A percentile compares a stretch with the other conserved stretches of the same genome.
phyloP scores from a whole-genome alignment of 306 rosid genomes.

The Prunus mira region DNA sequence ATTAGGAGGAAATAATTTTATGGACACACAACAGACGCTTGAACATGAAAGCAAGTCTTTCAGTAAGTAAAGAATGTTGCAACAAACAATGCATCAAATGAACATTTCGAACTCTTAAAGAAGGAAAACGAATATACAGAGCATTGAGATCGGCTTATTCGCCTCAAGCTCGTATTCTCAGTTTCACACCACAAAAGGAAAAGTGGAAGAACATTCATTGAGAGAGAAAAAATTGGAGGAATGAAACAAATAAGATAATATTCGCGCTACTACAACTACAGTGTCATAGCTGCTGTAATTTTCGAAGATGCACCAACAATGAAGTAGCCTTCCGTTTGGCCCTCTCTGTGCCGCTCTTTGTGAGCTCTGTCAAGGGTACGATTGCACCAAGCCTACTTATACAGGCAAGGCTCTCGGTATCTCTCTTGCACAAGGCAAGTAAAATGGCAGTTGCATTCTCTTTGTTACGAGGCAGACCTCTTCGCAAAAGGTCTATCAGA shows the following conservation, averaged over 20 bases:
- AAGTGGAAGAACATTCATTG: conserved; percentile 29
- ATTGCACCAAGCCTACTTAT: conserved; percentile 84
- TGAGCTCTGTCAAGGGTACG: conserved; percentile 77
- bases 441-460: conserved; percentile 89
- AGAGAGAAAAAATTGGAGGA: conserved; percentile 15
- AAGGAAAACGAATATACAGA: conserved; percentile 40
- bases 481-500: conserved; percentile 78
- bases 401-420: conserved; percentile 67
- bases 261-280: conserved; percentile 28
- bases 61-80: conserved; percentile 13
- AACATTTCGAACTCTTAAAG: conserved; percentile 47
- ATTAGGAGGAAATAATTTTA: background rate
- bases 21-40: background rate
- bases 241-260: conserved; percentile 24
- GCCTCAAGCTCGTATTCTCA: conserved; percentile 53
- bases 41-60: background rate
- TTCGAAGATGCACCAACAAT: conserved; percentile 79
- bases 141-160: conserved; percentile 49
- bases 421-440: conserved; percentile 86
- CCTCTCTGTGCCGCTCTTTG: conserved; percentile 79
- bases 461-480: conserved; percentile 81
- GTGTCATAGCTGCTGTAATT: conserved; percentile 52
- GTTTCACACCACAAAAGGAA: conserved; percentile 38
- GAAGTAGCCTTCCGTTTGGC: conserved; percentile 91
- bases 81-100: conserved; percentile 39